Evolutionary conservation across 345 rosid species (phyloP).

Genomic region (Bruguiera parviflora): DNA sequence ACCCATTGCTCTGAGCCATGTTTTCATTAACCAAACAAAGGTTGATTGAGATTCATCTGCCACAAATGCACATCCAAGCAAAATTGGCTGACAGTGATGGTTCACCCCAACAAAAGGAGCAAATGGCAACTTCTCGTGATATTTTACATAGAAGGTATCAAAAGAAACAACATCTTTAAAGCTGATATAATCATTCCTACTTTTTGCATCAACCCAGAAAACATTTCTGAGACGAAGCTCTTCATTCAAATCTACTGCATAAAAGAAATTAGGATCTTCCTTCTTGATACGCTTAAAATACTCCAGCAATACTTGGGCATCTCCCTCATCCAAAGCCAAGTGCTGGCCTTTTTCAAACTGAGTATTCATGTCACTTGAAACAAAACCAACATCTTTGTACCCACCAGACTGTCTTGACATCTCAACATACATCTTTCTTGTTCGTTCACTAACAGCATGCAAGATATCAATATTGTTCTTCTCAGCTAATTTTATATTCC

Average conservation of each 20-base stretch:
- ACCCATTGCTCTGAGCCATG: conserved; percentile 34
- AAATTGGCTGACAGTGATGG: conserved; percentile 27
- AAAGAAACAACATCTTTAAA: conserved; percentile 28
- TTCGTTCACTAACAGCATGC: conserved; percentile 41
- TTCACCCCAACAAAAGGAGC: conserved; percentile 29
- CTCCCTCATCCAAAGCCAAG: conserved; percentile 33
- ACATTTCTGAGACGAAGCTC: conserved; percentile 25
- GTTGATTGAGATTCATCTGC: conserved; percentile 21
- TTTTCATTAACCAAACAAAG: conserved; percentile 23
- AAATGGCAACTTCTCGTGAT: conserved; percentile 25
- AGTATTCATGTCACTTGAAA: conserved; percentile 11
- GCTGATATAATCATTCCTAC: conserved; percentile 23
- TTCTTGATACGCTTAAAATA: conserved; percentile 23
- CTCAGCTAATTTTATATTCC: conserved; percentile 35
- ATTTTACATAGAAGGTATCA: conserved; percentile 26
- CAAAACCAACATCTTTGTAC: conserved; percentile 3
- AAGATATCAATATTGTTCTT: conserved; percentile 36
- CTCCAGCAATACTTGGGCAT: conserved; percentile 25
- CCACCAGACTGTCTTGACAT: conserved; percentile 34
- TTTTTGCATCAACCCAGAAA: conserved; percentile 27
- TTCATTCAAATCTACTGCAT: conserved; percentile 27
- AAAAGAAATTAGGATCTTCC: conserved; percentile 29
- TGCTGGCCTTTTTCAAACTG: conserved; percentile 28
- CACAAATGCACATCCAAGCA: conserved; percentile 27
- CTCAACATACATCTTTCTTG: conserved; percentile 40